Base-by-base conservation (phyloP, 2,329 filamentous ascomycete species). In the Diaporthe velutina region DNA sequence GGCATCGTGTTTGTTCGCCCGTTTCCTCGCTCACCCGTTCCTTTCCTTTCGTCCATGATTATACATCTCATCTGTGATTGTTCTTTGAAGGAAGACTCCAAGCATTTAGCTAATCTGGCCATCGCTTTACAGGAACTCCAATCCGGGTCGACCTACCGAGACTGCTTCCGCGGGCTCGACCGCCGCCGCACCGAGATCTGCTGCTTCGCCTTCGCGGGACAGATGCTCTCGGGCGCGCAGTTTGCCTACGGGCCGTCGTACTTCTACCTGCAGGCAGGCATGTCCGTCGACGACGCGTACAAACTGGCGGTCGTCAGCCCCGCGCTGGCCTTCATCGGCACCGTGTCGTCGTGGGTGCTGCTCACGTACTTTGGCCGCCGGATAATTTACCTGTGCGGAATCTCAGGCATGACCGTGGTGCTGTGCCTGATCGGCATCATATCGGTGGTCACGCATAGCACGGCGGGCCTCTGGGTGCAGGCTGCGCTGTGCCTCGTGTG, bases 81-180 rank as follows among this genome's bases (percentile, higher is more conserved):
- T 55, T 6, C 28, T 38, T 9, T 50, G 6, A 8, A 64, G 4
- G 19, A 6, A 82, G 82, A 76, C 77, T 68, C 71, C 79, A 76
- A 4, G 28, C n/a, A n/a, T n/a, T n/a, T n/a, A n/a, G n/a, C 78
- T 4, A 77, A 80, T 8, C 84, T 86, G 71, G 82, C 85, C 45
- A 9, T 80, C 81, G 10, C 83, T 4, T 0, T 30, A 1, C 10
- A 71, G 68, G 84, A 86, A 80, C 79, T 87, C 75, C 87, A 89
- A 73, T 85, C 79, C 0, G 87, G 87, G 6, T 86, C 81, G 0
- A 82, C 80, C 0, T 90, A 90, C 76, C 66, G 73, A 8, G 87
- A 89, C 75, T 85, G 86, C 72, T 90, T 90, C 81, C 84, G 83
- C 57, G 85, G 86, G 4, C 78, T 81, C 50, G 86, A 89, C 76